Evolutionary conservation across 805 yeast genomes (phyloP).

Genomic region (Saccharomycopsis fodiens): DNA sequence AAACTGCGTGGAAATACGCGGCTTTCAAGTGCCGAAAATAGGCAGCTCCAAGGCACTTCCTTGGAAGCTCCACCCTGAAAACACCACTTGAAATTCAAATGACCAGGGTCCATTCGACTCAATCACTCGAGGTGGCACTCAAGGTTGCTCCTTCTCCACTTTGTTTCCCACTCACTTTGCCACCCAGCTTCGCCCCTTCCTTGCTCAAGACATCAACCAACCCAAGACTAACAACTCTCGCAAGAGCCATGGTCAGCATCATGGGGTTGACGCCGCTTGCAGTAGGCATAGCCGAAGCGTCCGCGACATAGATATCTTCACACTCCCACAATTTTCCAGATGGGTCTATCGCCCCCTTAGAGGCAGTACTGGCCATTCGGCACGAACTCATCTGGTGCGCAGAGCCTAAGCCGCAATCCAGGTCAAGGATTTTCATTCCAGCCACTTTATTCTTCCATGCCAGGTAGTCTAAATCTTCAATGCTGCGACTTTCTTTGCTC

Average conservation of each 20-base stretch:
- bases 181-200: no score
- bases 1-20: no score
- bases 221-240: neutral
- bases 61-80: no score
- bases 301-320: neutral
- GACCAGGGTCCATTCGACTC: no score
- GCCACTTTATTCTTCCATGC: neutral
- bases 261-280: neutral
- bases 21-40: no score
- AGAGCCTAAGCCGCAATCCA: neutral
- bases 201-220: neutral
- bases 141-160: no score
- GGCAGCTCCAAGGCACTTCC: no score
- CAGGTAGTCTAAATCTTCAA: neutral
- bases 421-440: neutral
- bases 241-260: neutral
- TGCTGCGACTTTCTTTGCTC: neutral
- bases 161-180: no score
- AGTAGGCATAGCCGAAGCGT: neutral
- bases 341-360: neutral
- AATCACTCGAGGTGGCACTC: no score
- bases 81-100: no score
- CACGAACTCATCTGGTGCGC: neutral
- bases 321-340: neutral
- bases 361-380: neutral